Evolutionary conservation across 148 eudicot species (phyloP).

Genomic region (Cornus florida): DNA sequence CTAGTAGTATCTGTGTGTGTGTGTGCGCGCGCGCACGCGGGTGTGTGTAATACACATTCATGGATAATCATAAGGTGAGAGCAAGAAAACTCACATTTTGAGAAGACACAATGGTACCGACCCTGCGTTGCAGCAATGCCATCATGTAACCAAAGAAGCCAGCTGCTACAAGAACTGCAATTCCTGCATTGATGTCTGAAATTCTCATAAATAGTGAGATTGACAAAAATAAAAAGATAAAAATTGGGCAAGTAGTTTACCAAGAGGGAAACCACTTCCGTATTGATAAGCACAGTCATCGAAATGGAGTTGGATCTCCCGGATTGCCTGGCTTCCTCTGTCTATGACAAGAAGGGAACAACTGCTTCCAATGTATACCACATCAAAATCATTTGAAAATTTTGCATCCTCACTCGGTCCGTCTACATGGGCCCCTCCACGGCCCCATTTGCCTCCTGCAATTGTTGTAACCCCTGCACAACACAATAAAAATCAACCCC

Average conservation of each 20-base stretch:
- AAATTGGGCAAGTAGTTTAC: slow-evolving; percentile 35
- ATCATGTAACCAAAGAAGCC: slow-evolving; percentile 87
- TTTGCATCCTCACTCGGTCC: slow-evolving; percentile 99
- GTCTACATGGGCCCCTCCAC: slow-evolving; percentile 90
- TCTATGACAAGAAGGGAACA: slow-evolving; percentile 94
- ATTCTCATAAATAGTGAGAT: background rate
- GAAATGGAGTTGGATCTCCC: slow-evolving; percentile 93
- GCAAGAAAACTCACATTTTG: slow-evolving; percentile 41
- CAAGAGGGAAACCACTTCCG: slow-evolving; percentile 85
- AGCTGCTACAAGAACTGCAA: slow-evolving; percentile 65
- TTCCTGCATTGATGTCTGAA: slow-evolving; percentile 36
- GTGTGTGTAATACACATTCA: no score
- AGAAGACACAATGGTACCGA: slow-evolving; percentile 57
- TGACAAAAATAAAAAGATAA: background rate
- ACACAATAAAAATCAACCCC: slow-evolving; percentile 12
- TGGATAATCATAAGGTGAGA: background rate
- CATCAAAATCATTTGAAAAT: slow-evolving; percentile 94
- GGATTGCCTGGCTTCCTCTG: slow-evolving; percentile 83
- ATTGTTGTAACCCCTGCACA: slow-evolving; percentile 82
- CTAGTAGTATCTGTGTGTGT: background rate
- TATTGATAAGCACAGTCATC: slow-evolving; percentile 99
- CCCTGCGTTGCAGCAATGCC: slow-evolving; percentile 72
- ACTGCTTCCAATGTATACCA: slow-evolving; percentile 93
- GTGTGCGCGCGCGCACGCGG: no score
- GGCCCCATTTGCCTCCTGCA: slow-evolving; percentile 89